These are phyloP conservation scores for Stephania yunnanensis DNA, from an alignment of 164 flowering plant genomes.

Conservation along the genomic window DNA sequence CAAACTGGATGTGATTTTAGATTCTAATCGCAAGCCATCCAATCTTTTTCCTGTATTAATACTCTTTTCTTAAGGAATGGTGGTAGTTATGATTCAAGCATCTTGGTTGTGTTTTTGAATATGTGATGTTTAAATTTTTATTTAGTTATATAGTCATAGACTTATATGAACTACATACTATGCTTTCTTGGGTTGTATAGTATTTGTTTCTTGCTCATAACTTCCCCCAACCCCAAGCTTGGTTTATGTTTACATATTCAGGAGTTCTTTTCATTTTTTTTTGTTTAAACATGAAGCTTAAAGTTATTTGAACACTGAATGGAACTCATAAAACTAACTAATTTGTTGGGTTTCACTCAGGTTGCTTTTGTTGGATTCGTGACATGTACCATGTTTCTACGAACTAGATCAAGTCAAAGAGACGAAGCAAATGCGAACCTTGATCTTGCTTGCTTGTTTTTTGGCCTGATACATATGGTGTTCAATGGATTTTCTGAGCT, in stretches of 20 bases:
- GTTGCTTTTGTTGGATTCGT: slow-evolving; percentile 81
- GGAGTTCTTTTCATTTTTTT: no score
- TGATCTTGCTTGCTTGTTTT: slow-evolving; percentile 71
- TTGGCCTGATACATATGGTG: slow-evolving; percentile 77
- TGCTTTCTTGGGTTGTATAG: no score
- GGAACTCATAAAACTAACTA: neutral
- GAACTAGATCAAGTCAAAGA: slow-evolving; percentile 61
- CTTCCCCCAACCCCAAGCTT: no score
- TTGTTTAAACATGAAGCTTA: neutral
- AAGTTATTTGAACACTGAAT: neutral
- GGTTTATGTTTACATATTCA: no score
- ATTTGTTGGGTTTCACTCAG: slow-evolving; percentile 29
- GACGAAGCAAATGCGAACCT: slow-evolving; percentile 57
- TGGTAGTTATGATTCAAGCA: neutral
- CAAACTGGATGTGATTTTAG: neutral
- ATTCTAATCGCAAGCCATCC: neutral
- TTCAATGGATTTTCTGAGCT: slow-evolving; percentile 90
- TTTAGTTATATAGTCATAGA: no score
- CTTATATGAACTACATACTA: no score
- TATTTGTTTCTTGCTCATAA: no score
- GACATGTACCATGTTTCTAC: slow-evolving; percentile 62
- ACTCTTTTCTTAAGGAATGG: neutral
- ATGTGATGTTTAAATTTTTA: no score
- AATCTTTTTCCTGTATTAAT: neutral
- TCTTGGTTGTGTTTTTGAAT: no score